Percentiles rank a stretch among this genome's conserved stretches.
Evolutionary conservation across 2,329 filamentous ascomycete genomes (phyloP).

Genomic region (Uncinocarpus reesii): DNA sequence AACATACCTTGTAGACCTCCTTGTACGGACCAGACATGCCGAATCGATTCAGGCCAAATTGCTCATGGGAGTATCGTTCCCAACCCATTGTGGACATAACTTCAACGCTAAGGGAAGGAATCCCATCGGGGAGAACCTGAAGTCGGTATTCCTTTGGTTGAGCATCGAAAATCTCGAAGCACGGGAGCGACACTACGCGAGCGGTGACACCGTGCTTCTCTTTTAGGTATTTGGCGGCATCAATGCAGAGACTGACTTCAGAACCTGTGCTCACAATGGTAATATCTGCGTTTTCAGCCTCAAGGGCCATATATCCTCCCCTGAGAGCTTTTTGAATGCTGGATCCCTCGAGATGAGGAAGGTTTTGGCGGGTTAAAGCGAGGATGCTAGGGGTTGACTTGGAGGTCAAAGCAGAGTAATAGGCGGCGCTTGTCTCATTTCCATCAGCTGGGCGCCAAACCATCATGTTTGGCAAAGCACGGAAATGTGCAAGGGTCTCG

Average conservation of each 20-base stretch:
- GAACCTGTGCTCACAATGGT: slow-evolving; percentile 92
- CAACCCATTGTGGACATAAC: slow-evolving; percentile 95
- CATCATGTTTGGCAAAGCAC: slow-evolving; percentile 97
- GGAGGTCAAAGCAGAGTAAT: slow-evolving; percentile 87
- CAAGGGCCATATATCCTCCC: slow-evolving; percentile 86
- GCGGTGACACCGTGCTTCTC: slow-evolving; percentile 80
- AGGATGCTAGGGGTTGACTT: slow-evolving; percentile 86
- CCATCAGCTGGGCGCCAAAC: slow-evolving; percentile 98
- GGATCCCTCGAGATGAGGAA: slow-evolving; percentile 92
- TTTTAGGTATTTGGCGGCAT: slow-evolving; percentile 81
- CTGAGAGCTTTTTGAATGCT: slow-evolving; percentile 81
- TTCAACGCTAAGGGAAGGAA: slow-evolving; percentile 87
- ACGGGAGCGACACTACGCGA: slow-evolving; percentile 90
- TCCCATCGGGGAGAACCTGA: slow-evolving; percentile 82
- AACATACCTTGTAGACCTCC: slow-evolving; percentile 81
- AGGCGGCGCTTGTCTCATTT: slow-evolving; percentile 95
- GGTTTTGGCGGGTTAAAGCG: slow-evolving; percentile 93
- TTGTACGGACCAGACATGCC: slow-evolving; percentile 95
- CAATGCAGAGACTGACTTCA: slow-evolving; percentile 86
- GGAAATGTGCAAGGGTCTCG: slow-evolving; percentile 96
- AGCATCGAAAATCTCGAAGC: slow-evolving; percentile 91
- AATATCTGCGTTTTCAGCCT: slow-evolving; percentile 71
- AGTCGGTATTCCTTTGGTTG: slow-evolving; percentile 94
- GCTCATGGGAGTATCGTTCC: slow-evolving; percentile 98
- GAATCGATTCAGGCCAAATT: slow-evolving; percentile 98